Base-by-base conservation (phyloP, 1,284 basidiomycete species). In the Cryptococcus sp. region DNA sequence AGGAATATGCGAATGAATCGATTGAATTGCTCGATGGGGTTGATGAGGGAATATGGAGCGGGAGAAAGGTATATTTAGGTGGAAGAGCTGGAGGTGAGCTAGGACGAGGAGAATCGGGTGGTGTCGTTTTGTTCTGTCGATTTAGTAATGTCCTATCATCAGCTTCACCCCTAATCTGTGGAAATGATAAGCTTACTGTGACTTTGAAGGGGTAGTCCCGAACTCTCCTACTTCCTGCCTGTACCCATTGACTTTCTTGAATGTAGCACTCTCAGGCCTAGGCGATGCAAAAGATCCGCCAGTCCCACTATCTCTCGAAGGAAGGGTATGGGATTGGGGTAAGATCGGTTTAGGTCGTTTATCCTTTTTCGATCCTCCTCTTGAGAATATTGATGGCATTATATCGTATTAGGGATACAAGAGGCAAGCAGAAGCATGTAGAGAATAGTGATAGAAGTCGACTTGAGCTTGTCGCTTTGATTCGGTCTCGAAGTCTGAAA, bases 61-160 rank as follows among this genome's bases (percentile, higher is more conserved):
- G 63, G n/a, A 63, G 46, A 50, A 69, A 69, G 31, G 57, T 45
- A 54, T 61, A 63, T 48, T 67, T 67, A 14, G 54, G 55, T 13
- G 69, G 66, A 5, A 63, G 43, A 19, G 62, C 51, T 11, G 62
- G 62, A 36, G 60, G 51, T 43, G 41, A 22, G 10, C 41, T 9
- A 22, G 41, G 18, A 21, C 21, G 41, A 2, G 53, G 53, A 28
- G 53, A 55, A 13, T 50, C 13, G 4, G 47, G 51, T 14, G 43
- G 48, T 11, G 21, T 19, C 36, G 5, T 7, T 7, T 7, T 7
- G 36, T 39, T 41, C n/a, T 23, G 37, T 13, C 10, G 10, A 21
- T 28, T 22, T 19, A 41, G 47, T 9, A 53, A 34, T 21, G 52
- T 57, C 32, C 52, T 57, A 24, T 22, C 32, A 34, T 34, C 32